phyloP scores from a whole-genome alignment of 2,329 filamentous ascomycete genomes.

The Sporothrix brunneoviolacea region DNA sequence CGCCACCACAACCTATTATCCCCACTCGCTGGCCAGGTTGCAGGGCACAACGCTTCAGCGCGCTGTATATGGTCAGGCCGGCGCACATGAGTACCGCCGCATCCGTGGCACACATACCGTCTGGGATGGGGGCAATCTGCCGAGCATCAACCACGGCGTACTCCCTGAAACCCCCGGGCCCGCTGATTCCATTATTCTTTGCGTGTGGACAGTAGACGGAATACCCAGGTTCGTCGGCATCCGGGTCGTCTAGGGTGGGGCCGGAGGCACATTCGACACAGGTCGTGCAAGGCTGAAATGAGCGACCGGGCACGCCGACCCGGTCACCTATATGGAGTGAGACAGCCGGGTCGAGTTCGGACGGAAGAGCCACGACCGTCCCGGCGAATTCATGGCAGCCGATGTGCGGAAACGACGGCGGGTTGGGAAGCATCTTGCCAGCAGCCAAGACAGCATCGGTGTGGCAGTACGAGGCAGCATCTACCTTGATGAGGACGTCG shows the following conservation, averaged over 20 bases:
- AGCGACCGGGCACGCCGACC: not conserved
- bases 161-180: not conserved
- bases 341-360: not conserved
- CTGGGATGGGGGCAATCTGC: not conserved
- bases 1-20: not conserved
- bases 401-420: not conserved
- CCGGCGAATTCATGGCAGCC: not conserved
- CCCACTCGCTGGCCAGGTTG: not conserved
- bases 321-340: not conserved
- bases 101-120: not conserved
- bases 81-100: not conserved
- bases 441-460: conserved; percentile 1
- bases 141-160: not conserved
- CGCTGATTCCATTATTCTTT: not conserved
- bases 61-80: not conserved
- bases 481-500: not conserved
- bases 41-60: not conserved
- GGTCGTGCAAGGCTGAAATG: not conserved
- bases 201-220: not conserved
- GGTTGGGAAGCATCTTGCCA: not conserved
- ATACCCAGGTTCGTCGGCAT: not conserved
- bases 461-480: conserved; percentile 2
- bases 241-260: not conserved
- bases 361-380: not conserved
- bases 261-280: not conserved